Evolutionary conservation across 2,329 filamentous ascomycete genomes (phyloP), one percentile per base, ranked within the genome.

Genomic region (Botryotinia globosa): DNA sequence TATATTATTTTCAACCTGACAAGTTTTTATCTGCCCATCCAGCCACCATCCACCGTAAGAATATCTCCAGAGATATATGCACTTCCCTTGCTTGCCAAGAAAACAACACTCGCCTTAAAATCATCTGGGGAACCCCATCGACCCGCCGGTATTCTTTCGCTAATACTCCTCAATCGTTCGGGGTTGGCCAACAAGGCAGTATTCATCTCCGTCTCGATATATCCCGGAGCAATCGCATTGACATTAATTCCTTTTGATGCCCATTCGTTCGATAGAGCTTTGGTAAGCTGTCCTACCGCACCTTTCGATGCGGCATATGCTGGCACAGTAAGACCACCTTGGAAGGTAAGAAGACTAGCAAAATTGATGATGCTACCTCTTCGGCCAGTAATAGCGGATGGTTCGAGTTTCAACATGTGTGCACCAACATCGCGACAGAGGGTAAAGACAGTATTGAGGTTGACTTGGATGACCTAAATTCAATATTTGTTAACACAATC

Each of bases 141-240:
- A 0, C 92, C 94, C 0, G 92, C 93, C 0, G 94, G 94, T 78
- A 97, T 97, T 72, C 94, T 85, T 48, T 89, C 89, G 79, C 92
- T 87, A 77, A 97, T 97, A 78, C 91, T 91, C 75, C 86, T 88
- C 74, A 92, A 86, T 51, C 94, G 85, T 77, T 87, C 88, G 78
- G 87, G 82, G 81, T 97, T 90, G 68, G 90, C 87, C 61, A 97
- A 88, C 79, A 98, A 82, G 4, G 94, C 94, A 76, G 86, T 87
- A 81, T 97, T 98, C 94, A 97, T 97, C 74, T 97, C 94, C n/a
- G 94, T 97, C 67, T 88, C 92, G 77, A 97, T 93, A 82, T 97
- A 97, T 0, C 94, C 94, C 0, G 94, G 94, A 3, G 94, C 94
- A 79, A 97, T 93, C 12, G 92, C 93, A 81, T 97, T 97, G 58